Conservation (phyloP, 306 rosid genomes). For the Glycine soja region DNA sequence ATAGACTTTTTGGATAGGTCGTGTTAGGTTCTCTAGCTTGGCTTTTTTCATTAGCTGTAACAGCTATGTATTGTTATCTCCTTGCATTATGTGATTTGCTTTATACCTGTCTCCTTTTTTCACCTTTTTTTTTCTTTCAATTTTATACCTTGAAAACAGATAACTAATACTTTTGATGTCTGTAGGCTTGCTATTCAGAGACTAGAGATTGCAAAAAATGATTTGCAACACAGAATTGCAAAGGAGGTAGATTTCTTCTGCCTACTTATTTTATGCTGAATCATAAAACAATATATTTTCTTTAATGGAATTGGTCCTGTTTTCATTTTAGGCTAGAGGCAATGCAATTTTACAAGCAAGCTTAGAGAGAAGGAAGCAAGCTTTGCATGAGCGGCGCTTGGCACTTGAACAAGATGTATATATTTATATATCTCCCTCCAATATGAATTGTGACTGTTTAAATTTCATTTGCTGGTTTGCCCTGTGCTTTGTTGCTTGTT, state of each 20-base stretch:
- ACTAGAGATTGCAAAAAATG: conserved; percentile 91
- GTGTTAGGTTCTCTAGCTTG: neutral
- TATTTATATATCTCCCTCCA: conserved; percentile 30
- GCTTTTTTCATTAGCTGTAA: conserved; percentile 1
- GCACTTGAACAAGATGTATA: conserved; percentile 99
- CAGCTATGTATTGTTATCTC: conserved; percentile 6
- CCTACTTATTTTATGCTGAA: conserved; percentile 39
- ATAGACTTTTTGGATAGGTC: conserved; percentile 1
- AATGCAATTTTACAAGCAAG: conserved; percentile 99
- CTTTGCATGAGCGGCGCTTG: conserved; percentile 97
- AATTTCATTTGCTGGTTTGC: conserved; percentile 27
- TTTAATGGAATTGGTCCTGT: conserved; percentile 41
- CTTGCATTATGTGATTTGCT: conserved; percentile 22
- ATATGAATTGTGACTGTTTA: conserved; percentile 11
- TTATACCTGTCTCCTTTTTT: neutral
- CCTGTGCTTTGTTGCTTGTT: conserved; percentile 21
- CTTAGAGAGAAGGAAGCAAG: conserved; percentile 99
- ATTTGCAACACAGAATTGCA: conserved; percentile 93
- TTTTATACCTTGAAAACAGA: neutral
- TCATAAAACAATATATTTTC: conserved; percentile 11
- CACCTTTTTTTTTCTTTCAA: neutral
- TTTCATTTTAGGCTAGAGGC: conserved; percentile 84
- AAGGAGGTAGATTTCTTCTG: conserved; percentile 75
- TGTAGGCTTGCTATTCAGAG: conserved; percentile 95
- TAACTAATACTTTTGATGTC: conserved; percentile 24